Base-by-base conservation (phyloP, 495 filamentous ascomycete species). In the Talaromyces proteolyticus region DNA sequence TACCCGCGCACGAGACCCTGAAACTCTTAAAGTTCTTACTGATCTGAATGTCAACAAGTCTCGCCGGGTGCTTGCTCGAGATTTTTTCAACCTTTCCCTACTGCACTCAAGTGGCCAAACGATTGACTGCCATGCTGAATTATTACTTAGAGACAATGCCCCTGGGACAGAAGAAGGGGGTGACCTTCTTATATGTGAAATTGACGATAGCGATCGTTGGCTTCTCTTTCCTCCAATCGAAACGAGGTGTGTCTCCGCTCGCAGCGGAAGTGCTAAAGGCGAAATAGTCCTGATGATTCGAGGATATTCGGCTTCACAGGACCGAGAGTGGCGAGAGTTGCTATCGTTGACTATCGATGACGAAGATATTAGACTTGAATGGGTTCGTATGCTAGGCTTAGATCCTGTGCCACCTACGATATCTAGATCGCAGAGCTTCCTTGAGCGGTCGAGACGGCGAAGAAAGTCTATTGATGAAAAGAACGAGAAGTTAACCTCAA, bases 111-210 rank as follows among this genome's bases (percentile, higher is more conserved):
- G 77, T 61, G 94, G 92, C 0, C 91, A 96, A 57, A 72, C 88
- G 36, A 74, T 97, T 18, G 88, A 87, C 53, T 96, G 93, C 59
- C 86, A 85, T 47, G 81, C 94, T n/a, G 94, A 97, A 60, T 58
- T 97, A 5, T 75, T 96, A 8, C 74, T 92, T 40, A 80, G 93
- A 61, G 93, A 97, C 61, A 88, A 87, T 38, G 66, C 79, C 6
- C 58, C 75, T 17, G 79, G 81, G 52, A 70, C 70, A 36, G 73
- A 66, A 3, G 55, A 57, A n/a, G 66, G 73, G 10, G 88, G 91
- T 2, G 93, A 99, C 63, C 64, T 99, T 42, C 77, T 99, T 16
- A 84, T 99, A 49, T 92, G 90, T 53, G 91, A 97, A 61, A 79
- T 95, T 44, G 88, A 89, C 41, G 76, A 76, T 52, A 74, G 76